Evolutionary conservation across 345 rosid genomes (phyloP), one percentile per base, ranked within the genome.

Genomic region (Eucalyptus rudis): DNA sequence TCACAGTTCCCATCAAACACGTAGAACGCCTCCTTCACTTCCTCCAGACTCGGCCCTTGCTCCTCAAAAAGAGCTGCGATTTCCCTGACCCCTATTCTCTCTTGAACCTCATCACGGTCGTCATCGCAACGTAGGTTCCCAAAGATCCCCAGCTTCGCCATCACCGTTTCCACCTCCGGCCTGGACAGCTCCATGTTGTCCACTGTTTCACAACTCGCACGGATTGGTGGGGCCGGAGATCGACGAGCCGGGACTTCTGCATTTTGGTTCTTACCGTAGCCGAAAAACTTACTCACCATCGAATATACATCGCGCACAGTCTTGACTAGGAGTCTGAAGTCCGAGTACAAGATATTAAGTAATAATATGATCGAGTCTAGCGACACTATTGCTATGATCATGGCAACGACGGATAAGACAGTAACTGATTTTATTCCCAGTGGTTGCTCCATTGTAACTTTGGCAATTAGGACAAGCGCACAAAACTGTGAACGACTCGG

Each of bases 1-100:
- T 96, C 97, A 44, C 91, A 88, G 64, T 96, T 95, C 88, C 90
- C 92, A 88, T 95, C 97, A 86, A 96, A 95, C 47, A 95, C 51
- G 19, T 81, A 86, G 90, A 96, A 96, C 3, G 95, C 95, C 88
- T 90, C 95, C 88, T 92, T 91, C 64, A 93, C 85, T 87, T 91
- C 93, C 87, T 91, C 92, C 76, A 90, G 49, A 64, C 93, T 92
- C 6, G 93, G 91, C 56, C 92, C 96, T 58, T 91, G 90, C 88
- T 94, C 94, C 59, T 91, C 92, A 64, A 95, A 89, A 91, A 94
- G 86, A 15, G 49, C 86, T 3, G 62, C 92, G 27, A 93, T 90
- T 51, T 91, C 91, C 68, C 86, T 88, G 31, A 89, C 88, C 31
- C 90, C 89, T 7, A 90, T 54, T 40, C 87, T 89, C 88, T 92